A percentile compares a stretch with the other conserved stretches of the same genome.
Conservation (phyloP, 257 asterid genomes). For the Leonotis leonurus region DNA sequence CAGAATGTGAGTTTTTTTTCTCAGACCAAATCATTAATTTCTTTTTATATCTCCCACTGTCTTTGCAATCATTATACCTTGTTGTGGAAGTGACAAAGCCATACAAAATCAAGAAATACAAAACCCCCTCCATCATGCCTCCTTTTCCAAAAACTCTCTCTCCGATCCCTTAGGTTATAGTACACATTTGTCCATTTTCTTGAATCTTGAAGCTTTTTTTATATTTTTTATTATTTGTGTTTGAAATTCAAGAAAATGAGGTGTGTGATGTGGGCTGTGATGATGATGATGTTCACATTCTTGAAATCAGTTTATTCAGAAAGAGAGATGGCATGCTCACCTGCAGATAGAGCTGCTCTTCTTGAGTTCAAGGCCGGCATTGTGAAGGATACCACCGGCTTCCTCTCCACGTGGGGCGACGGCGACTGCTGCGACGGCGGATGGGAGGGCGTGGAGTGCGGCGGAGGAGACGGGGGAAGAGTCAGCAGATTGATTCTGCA, state of each 20-base stretch:
- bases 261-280: constrained; percentile 37
- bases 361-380: constrained; percentile 64
- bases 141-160: constrained; percentile 20
- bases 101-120: constrained; percentile 14
- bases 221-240: background rate
- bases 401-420: constrained; percentile 70
- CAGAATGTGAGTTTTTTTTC: constrained; percentile 18
- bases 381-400: constrained; percentile 57
- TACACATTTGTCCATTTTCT: constrained; percentile 10
- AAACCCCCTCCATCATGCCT: constrained; percentile 20
- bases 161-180: too few relatives aligned
- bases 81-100: constrained; percentile 33
- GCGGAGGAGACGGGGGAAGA: constrained; percentile 40
- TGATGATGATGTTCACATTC: constrained; percentile 26
- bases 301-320: constrained; percentile 15
- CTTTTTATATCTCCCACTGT: constrained; percentile 11
- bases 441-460: constrained; percentile 94
- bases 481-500: constrained; percentile 56
- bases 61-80: constrained; percentile 55
- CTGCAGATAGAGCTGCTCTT: constrained; percentile 64
- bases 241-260: constrained; percentile 34
- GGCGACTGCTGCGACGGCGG: constrained; percentile 79
- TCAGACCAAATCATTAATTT: constrained; percentile 46
- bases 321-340: constrained; percentile 36
- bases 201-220: constrained; percentile 1